Percentiles rank a stretch among this genome's conserved stretches.
These are phyloP conservation scores for Kalmusia sp. DNA, from an alignment of 2,329 filamentous ascomycete genomes.

Conservation along the genomic window DNA sequence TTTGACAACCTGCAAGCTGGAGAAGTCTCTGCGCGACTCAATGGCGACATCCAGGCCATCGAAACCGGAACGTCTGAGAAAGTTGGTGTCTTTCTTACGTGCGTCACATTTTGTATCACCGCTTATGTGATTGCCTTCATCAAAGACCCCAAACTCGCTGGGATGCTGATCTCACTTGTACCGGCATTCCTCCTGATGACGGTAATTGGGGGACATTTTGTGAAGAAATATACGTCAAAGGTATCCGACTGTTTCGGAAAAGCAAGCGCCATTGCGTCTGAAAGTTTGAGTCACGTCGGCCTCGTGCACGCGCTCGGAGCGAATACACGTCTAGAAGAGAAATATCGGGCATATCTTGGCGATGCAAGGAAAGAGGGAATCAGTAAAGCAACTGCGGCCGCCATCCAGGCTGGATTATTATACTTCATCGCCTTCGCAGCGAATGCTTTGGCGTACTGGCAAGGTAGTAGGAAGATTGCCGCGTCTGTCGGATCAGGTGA, in stretches of 20 bases:
- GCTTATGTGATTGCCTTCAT: constrained; percentile 73
- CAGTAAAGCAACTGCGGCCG: constrained; percentile 65
- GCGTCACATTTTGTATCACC: constrained; percentile 70
- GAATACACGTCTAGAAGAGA: constrained; percentile 64
- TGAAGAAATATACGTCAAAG: constrained; percentile 58
- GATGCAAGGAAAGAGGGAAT: constrained; percentile 60
- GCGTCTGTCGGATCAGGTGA: constrained; percentile 45
- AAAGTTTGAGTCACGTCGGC: constrained; percentile 65
- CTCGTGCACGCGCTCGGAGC: constrained; percentile 71
- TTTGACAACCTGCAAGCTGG: constrained; percentile 69
- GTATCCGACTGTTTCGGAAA: constrained; percentile 62
- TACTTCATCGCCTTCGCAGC: constrained; percentile 74
- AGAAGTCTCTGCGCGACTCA: constrained; percentile 69
- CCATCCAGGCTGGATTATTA: constrained; percentile 65
- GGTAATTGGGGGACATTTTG: constrained; percentile 61
- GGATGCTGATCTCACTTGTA: constrained; percentile 68
- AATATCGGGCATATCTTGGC: constrained; percentile 62
- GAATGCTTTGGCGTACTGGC: constrained; percentile 73
- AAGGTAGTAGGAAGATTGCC: constrained; percentile 65
- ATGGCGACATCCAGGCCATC: constrained; percentile 70
- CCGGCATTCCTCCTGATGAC: constrained; percentile 69
- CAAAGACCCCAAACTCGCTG: constrained; percentile 67
- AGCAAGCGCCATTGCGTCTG: constrained; percentile 68
- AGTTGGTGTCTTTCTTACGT: constrained; percentile 69
- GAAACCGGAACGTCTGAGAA: constrained; percentile 75